phyloP scores from a whole-genome alignment of 176 grass and related monocot genomes.

The Cocos nucifera region DNA sequence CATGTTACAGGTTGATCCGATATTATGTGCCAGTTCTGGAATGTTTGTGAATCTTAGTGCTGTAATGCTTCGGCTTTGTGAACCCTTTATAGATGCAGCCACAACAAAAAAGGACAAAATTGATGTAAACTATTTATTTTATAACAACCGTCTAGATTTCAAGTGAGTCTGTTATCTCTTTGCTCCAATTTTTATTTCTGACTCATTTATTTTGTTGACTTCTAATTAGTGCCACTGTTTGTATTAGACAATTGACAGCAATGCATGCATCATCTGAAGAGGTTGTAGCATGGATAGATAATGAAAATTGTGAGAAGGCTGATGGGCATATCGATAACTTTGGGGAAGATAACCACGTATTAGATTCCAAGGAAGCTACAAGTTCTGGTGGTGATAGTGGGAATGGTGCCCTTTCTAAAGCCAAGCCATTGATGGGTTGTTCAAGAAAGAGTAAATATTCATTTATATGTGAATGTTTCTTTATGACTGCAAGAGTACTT shows the following conservation, averaged over 20 bases:
- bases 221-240: slow-evolving; percentile 9
- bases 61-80: slow-evolving; percentile 80
- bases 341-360: slow-evolving; percentile 29
- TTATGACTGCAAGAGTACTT: slow-evolving; percentile 91
- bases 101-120: slow-evolving; percentile 84
- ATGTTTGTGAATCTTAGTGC: slow-evolving; percentile 97
- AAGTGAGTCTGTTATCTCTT: slow-evolving; percentile 32
- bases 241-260: slow-evolving; percentile 72
- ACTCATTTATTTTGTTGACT: slow-evolving; percentile 18
- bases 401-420: slow-evolving; percentile 25
- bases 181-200: not conserved
- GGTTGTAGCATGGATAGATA: slow-evolving; percentile 71
- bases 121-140: slow-evolving; percentile 74
- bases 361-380: slow-evolving; percentile 52
- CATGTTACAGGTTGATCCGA: slow-evolving; percentile 64
- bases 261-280: slow-evolving; percentile 95
- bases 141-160: slow-evolving; percentile 64
- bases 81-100: slow-evolving; percentile 74
- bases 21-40: slow-evolving; percentile 74
- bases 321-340: slow-evolving; percentile 22
- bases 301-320: slow-evolving; percentile 31
- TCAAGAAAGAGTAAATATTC: slow-evolving; percentile 76
- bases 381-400: slow-evolving; percentile 49
- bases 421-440: slow-evolving; percentile 22
- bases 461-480: slow-evolving; percentile 96